Percentiles rank a stretch among this genome's conserved stretches.
Evolutionary conservation across 345 rosid species (phyloP).

Genomic region (Acer negundo): DNA sequence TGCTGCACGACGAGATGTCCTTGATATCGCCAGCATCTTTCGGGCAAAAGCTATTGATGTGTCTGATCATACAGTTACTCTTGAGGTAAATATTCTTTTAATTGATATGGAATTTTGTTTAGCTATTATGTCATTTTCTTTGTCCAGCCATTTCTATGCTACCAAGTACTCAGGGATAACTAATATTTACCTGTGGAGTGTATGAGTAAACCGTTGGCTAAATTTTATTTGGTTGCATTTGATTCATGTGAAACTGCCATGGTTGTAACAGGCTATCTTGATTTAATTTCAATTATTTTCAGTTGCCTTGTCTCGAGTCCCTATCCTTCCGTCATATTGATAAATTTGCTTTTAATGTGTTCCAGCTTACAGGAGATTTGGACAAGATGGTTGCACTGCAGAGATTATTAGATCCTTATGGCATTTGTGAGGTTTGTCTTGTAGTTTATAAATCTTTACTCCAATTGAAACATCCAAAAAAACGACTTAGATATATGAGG

Average conservation of each 20-base stretch:
- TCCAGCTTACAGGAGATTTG: conserved; percentile 86
- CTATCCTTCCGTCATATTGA: conserved; percentile 5
- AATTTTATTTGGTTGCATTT: neutral
- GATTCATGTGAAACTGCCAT: neutral
- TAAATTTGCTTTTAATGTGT: conserved; percentile 24
- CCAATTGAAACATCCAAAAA: neutral
- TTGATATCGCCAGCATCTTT: conserved; percentile 66
- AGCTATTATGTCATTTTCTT: neutral
- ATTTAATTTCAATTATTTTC: neutral
- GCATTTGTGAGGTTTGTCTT: conserved; percentile 87
- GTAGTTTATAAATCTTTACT: neutral
- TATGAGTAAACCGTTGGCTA: neutral
- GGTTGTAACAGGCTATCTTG: neutral
- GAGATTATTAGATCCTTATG: conserved; percentile 88
- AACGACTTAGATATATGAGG: neutral
- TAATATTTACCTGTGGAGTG: neutral
- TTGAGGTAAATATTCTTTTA: conserved; percentile 45
- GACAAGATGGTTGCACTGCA: conserved; percentile 96
- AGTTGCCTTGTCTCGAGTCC: neutral
- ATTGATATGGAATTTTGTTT: neutral
- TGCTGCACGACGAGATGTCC: conserved; percentile 66
- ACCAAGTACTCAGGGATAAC: neutral
- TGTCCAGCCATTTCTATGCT: neutral
- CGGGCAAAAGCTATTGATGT: conserved; percentile 70
- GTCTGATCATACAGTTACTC: conserved; percentile 71